phyloP scores from a whole-genome alignment of 768 basidiomycete genomes.

The Pulveroboletus sp. region DNA sequence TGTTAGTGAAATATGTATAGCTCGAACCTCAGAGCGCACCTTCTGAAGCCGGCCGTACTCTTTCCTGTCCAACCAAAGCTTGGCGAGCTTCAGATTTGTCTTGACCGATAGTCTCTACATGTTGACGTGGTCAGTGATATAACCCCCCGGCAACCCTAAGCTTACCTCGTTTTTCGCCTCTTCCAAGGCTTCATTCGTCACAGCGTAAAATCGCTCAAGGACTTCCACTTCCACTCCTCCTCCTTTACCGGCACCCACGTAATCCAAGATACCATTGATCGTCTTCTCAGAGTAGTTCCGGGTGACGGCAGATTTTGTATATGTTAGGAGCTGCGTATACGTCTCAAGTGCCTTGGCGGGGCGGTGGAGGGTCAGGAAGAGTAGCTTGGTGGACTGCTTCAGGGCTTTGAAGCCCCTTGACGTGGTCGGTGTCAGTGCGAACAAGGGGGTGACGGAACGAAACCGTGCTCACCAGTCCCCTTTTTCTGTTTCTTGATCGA shows the following conservation, averaged over 20 bases:
- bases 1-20: background rate
- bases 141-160: background rate
- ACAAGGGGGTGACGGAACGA: background rate
- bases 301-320: conserved; percentile 94
- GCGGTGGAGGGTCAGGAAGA: conserved; percentile 75
- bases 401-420: conserved; percentile 97
- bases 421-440: background rate
- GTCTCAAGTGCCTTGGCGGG: conserved; percentile 84
- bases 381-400: conserved; percentile 94
- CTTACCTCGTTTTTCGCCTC: conserved; percentile 95
- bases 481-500: conserved; percentile 87
- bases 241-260: conserved; percentile 88
- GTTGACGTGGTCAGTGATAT: background rate
- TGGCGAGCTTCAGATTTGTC: conserved; percentile 95
- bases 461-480: conserved; percentile 76
- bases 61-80: conserved; percentile 93
- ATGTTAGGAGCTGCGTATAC: conserved; percentile 83
- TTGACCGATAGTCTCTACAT: conserved; percentile 86
- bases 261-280: conserved; percentile 97
- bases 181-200: conserved; percentile 82
- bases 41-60: conserved; percentile 84
- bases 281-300: conserved; percentile 97
- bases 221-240: conserved; percentile 79
- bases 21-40: conserved; percentile 39
- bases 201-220: conserved; percentile 94